Conservation (phyloP, 805 yeast species). For the Starmerella riodocensis region DNA sequence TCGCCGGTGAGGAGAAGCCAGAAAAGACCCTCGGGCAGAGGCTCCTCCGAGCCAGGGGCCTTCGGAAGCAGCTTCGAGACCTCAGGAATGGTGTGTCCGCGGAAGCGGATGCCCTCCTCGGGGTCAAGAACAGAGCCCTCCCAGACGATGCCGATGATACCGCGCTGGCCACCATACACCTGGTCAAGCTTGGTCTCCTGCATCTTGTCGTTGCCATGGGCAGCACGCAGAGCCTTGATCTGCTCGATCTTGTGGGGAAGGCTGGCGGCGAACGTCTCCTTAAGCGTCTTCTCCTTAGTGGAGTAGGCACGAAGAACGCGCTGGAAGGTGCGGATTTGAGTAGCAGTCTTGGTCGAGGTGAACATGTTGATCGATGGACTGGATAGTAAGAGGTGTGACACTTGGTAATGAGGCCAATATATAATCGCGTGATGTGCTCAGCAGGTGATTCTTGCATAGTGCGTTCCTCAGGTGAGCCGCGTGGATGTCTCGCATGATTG, state of each 20-base stretch:
- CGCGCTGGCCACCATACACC: conserved; percentile 88
- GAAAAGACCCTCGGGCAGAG: conserved; percentile 69
- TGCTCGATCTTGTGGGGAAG: conserved; percentile 87
- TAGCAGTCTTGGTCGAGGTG: conserved; percentile 11
- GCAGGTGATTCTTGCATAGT: conserved; percentile 1
- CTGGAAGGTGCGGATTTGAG: conserved; percentile 11
- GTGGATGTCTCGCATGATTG: background rate
- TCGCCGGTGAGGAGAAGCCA: conserved; percentile 78
- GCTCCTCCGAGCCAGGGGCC: conserved; percentile 51
- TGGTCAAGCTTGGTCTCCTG: conserved; percentile 67
- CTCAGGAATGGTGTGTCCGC: conserved; percentile 74
- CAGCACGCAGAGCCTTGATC: conserved; percentile 76
- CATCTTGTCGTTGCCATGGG: conserved; percentile 65
- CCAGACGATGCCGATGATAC: conserved; percentile 75
- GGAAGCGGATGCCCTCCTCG: conserved; percentile 73
- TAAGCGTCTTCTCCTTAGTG: conserved; percentile 40
- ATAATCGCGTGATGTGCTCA: background rate
- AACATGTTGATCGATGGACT: conserved; percentile 4
- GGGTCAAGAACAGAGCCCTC: conserved; percentile 81
- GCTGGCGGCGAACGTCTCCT: conserved; percentile 85
- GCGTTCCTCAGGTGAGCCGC: background rate
- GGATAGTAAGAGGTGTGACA: no score
- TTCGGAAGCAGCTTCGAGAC: conserved; percentile 62
- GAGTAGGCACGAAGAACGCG: conserved; percentile 20
- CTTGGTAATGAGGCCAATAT: background rate